Conservation (phyloP, 768 basidiomycete genomes). For the Lentinula raphanica region DNA sequence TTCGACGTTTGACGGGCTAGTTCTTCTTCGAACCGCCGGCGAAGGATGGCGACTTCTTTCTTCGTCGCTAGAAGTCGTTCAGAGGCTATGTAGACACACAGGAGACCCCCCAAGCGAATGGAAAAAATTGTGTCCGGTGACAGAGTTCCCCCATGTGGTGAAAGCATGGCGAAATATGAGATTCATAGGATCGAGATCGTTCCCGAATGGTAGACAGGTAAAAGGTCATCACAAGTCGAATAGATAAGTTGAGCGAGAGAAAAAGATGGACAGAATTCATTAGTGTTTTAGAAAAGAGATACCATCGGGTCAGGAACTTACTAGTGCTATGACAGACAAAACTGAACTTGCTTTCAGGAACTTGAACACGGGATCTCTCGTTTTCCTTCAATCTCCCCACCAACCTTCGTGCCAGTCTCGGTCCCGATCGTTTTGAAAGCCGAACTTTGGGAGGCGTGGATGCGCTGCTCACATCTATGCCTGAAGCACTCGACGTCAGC, state of each 20-base stretch:
- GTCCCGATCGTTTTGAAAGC: constrained; percentile 48
- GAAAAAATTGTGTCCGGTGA: background rate
- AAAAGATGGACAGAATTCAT: too few relatives aligned
- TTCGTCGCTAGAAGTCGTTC: constrained; percentile 66
- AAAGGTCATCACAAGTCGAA: background rate
- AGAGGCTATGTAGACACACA: constrained; percentile 45
- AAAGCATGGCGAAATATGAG: background rate
- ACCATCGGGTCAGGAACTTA: constrained; percentile 41
- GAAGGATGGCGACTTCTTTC: constrained; percentile 61
- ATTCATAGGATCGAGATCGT: background rate
- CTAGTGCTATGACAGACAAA: constrained; percentile 62
- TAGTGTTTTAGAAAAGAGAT: background rate
- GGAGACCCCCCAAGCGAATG: too few relatives aligned
- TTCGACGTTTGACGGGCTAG: constrained; percentile 55
- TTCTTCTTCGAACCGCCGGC: constrained; percentile 68
- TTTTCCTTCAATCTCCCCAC: constrained; percentile 28
- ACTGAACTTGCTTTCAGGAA: constrained; percentile 51
- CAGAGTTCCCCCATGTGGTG: background rate
- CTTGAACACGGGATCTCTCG: constrained; percentile 36
- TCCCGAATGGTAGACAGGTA: background rate
- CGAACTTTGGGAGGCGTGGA: constrained; percentile 33
- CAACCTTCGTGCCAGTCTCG: constrained; percentile 46
- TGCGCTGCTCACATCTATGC: background rate
- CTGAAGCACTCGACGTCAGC: background rate
- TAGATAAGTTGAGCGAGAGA: too few relatives aligned